Base-by-base conservation (phyloP, 345 rosid species). In the Carallia brachiata region DNA sequence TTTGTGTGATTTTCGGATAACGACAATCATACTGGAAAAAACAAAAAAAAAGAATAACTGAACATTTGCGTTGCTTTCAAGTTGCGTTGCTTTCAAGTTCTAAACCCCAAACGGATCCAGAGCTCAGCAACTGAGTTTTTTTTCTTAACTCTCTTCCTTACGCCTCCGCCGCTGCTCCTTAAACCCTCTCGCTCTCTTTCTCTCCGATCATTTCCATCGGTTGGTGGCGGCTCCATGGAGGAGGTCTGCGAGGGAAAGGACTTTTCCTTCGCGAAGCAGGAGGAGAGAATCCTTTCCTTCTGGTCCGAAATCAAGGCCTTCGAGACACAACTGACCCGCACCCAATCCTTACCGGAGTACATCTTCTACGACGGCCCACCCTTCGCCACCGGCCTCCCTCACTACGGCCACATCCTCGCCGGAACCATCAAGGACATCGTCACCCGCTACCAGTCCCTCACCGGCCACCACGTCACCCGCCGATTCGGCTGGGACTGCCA, bases 401-500 rank as follows among this genome's bases (percentile, higher is more conserved):
- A 95, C 73, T 95, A 95, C 75, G 99, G 99, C 2, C 99, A 95
- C 84, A 89, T 95, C 61, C 93, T 95, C 16, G 94, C 98, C 60
- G 99, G 99, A 1, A 95, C 99, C 36, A 95, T 95, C 66, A 95
- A 95, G 84, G 99, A 95, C 65, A 76, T 90, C 52, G 98, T 95
- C 39, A 95, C 98, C 0, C 86, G 99, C 12, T 92, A 86, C 73
- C 97, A 95, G 84, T 57, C 99, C 63, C 89, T 90, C 94, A 79
- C 81, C 4, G 98, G 98, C 3, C 89, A 86, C 79, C 99, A 95
- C 62, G 99, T 95, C 39, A 90, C 97, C 4, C 93, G 99, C 18
- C 83, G 99, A 3, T 95, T 95, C 66, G 99, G 99, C 2, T 95
- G 99, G 99, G 99, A 95, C 54, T 95, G 99, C 76, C 99, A 95